A percentile compares a stretch with the other conserved stretches of the same genome.
Evolutionary conservation across 2,329 filamentous ascomycete species (phyloP).

Genomic region (Cladosporium velox): DNA sequence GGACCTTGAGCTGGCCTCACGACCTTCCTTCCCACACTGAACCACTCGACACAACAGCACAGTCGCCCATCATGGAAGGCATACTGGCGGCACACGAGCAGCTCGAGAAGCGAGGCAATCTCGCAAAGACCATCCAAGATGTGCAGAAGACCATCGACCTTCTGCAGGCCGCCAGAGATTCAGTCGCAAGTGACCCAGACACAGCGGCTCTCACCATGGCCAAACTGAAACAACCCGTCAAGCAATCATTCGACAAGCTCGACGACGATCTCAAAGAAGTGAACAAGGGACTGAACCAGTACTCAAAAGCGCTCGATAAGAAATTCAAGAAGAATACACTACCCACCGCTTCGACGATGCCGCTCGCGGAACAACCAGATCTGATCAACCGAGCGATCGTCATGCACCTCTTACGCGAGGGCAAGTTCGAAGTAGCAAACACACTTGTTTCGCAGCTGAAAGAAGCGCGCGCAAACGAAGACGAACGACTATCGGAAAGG

Average conservation of each 20-base stretch:
- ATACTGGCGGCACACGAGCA: conserved; percentile 74
- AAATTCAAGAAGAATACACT: conserved; percentile 69
- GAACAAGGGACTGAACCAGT: conserved; percentile 78
- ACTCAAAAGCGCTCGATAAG: conserved; percentile 82
- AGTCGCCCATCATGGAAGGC: conserved; percentile 55
- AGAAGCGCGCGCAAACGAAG: conserved; percentile 20
- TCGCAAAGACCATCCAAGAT: conserved; percentile 71
- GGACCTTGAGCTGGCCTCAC: conserved; percentile 19
- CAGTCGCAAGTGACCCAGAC: conserved; percentile 70
- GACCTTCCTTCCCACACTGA: not conserved
- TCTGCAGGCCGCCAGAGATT: conserved; percentile 71
- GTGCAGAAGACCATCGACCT: conserved; percentile 81
- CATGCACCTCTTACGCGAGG: conserved; percentile 94
- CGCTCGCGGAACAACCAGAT: conserved; percentile 70
- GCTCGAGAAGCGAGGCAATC: conserved; percentile 68
- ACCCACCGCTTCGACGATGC: conserved; percentile 77
- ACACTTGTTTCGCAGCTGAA: conserved; percentile 77
- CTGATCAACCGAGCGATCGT: conserved; percentile 91
- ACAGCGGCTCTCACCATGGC: conserved; percentile 73
- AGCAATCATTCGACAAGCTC: conserved; percentile 75
- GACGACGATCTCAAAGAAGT: conserved; percentile 81
- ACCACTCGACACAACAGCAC: not conserved
- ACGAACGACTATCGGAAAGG: not conserved
- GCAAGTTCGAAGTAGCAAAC: conserved; percentile 84
- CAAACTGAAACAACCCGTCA: conserved; percentile 83